Evolutionary conservation across 306 rosid species (phyloP).

Genomic region (Pachyrhizus erosus): DNA sequence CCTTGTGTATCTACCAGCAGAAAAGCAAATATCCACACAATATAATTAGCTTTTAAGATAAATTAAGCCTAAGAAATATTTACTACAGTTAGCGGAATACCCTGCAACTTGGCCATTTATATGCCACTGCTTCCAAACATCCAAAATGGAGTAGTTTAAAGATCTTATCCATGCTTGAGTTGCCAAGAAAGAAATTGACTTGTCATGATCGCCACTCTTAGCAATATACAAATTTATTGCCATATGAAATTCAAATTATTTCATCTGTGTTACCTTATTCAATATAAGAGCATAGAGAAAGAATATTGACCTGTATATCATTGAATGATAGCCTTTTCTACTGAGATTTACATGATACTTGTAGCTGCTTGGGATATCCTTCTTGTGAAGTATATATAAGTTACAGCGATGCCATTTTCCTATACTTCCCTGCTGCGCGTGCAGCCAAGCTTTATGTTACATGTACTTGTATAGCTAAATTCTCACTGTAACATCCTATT

Average conservation of each 20-base stretch:
- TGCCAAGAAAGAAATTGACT: conserved; percentile 25
- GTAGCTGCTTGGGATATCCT: conserved; percentile 8
- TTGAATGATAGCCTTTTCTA: no score
- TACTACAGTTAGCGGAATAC: conserved; percentile 36
- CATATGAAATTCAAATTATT: background rate
- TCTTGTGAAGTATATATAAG: background rate
- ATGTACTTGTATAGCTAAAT: no score
- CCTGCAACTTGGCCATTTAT: conserved; percentile 68
- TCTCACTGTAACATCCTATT: no score
- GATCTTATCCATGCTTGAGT: no score
- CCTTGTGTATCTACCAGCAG: conserved; percentile 61
- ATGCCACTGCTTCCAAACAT: conserved; percentile 78
- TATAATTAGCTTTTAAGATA: background rate
- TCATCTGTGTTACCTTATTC: background rate
- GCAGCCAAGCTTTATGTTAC: no score
- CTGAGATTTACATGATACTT: conserved; percentile 59
- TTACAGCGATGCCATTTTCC: conserved; percentile 65
- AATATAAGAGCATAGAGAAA: background rate
- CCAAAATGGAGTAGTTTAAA: no score
- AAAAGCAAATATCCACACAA: background rate
- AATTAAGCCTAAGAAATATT: no score
- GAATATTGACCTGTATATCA: conserved; percentile 61
- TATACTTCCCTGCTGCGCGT: conserved; percentile 59
- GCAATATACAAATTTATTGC: background rate
- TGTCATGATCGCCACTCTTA: conserved; percentile 78